A percentile compares a stretch with the other conserved stretches of the same genome.
phyloP scores from a whole-genome alignment of 495 filamentous ascomycete genomes.

The Oleoguttula mirabilis region DNA sequence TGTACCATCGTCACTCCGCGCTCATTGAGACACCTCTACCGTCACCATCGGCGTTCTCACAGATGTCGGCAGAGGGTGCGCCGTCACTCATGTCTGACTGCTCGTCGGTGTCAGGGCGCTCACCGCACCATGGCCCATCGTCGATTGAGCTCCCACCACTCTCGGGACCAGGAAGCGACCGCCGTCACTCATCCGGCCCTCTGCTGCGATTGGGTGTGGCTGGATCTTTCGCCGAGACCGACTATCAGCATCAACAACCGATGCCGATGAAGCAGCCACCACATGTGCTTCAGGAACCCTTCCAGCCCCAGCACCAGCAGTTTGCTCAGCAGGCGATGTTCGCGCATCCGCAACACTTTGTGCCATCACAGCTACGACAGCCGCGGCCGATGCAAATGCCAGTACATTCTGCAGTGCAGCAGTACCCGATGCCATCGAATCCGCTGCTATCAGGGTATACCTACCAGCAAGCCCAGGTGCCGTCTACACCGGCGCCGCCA shows the following conservation, averaged over 20 bases:
- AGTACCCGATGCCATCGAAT: slow-evolving; percentile 2
- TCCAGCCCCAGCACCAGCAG: slow-evolving; percentile 10
- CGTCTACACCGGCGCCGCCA: slow-evolving; percentile 1
- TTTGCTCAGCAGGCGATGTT: too few species aligned
- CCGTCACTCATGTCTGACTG: slow-evolving; percentile 63
- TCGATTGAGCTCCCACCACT: slow-evolving; percentile 28
- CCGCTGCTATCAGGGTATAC: neutral
- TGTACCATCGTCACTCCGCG: slow-evolving; percentile 33
- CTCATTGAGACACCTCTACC: slow-evolving; percentile 50
- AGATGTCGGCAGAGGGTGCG: slow-evolving; percentile 46
- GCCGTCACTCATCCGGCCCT: slow-evolving; percentile 25
- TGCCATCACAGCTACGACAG: slow-evolving; percentile 13
- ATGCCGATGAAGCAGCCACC: neutral
- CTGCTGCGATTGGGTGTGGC: too few species aligned
- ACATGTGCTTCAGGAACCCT: slow-evolving; percentile 16
- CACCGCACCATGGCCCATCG: slow-evolving; percentile 23
- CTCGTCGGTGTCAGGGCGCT: slow-evolving; percentile 43
- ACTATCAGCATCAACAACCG: too few species aligned
- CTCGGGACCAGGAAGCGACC: slow-evolving; percentile 20
- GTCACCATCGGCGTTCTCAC: slow-evolving; percentile 54
- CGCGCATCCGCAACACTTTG: slow-evolving; percentile 11
- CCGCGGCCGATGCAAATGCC: too few species aligned
- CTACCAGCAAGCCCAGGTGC: neutral
- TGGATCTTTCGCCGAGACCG: too few species aligned
- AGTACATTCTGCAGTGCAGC: neutral